Evolutionary conservation across 148 eudicot genomes (phyloP).

Genomic region (Rhododendron molle): DNA sequence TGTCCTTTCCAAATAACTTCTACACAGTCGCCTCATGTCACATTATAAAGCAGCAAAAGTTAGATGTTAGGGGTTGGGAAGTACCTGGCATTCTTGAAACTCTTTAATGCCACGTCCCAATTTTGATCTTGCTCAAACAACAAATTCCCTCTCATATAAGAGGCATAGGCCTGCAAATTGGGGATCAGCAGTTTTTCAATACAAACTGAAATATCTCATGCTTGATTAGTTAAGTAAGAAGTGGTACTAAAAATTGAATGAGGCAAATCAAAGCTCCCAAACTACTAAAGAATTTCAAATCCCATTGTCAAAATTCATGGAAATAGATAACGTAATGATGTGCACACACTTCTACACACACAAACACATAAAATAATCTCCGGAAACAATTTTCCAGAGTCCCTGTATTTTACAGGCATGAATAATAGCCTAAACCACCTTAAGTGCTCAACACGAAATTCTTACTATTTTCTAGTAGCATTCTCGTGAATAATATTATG

Average conservation of each 20-base stretch:
- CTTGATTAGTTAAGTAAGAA: not conserved
- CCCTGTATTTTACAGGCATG: not conserved
- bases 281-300: not conserved
- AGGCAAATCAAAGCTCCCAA: not conserved
- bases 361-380: not conserved
- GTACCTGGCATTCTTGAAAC: slow-evolving; percentile 94
- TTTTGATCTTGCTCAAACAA: slow-evolving; percentile 90
- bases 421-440: not conserved
- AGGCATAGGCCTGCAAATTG: slow-evolving; percentile 77
- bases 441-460: not conserved
- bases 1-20: not conserved
- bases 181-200: slow-evolving; percentile 1
- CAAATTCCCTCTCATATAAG: slow-evolving; percentile 81
- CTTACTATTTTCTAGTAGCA: not conserved
- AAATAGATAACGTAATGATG: not conserved
- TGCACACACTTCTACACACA: not conserved
- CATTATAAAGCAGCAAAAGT: not conserved
- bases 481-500: not conserved
- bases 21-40: not conserved
- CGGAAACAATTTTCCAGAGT: not conserved
- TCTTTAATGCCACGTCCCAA: slow-evolving; percentile 84
- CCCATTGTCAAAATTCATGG: not conserved
- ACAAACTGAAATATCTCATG: not conserved
- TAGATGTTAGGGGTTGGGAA: not conserved
- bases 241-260: not conserved